A percentile compares a stretch with the other conserved stretches of the same genome.
These are phyloP conservation scores for Epichloe bromicola DNA, from an alignment of 2,329 filamentous ascomycete species.

Conservation along the genomic window DNA sequence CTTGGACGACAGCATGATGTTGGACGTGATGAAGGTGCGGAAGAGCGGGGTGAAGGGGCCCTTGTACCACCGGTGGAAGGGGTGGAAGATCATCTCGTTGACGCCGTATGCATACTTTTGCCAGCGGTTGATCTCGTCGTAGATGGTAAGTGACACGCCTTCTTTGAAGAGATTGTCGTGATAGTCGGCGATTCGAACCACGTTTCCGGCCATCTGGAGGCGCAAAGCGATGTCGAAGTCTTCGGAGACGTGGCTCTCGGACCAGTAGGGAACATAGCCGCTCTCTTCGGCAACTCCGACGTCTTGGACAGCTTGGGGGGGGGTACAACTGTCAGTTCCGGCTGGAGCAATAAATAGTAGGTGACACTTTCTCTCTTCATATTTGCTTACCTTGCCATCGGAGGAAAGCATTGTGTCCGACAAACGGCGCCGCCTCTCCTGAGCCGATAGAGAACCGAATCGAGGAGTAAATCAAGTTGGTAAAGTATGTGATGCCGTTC, in stretches of 20 bases:
- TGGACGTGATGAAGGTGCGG: conserved; percentile 43
- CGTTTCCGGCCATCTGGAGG: conserved; percentile 54
- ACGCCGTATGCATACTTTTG: conserved; percentile 63
- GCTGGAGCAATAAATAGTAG: neutral
- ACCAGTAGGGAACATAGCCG: conserved; percentile 57
- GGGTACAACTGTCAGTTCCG: neutral
- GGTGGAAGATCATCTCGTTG: conserved; percentile 59
- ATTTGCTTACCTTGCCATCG: conserved; percentile 38
- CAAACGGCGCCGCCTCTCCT: conserved; percentile 62
- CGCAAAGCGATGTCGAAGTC: conserved; percentile 67
- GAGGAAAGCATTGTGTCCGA: conserved; percentile 65
- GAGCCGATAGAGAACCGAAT: conserved; percentile 59
- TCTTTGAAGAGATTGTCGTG: conserved; percentile 59
- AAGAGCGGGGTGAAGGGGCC: conserved; percentile 57
- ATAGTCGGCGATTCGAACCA: conserved; percentile 56
- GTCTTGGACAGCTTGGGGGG: conserved; percentile 19
- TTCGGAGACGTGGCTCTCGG: conserved; percentile 62
- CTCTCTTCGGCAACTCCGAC: conserved; percentile 19
- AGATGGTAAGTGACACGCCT: conserved; percentile 59
- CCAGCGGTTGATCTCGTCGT: conserved; percentile 60
- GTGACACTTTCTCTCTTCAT: neutral
- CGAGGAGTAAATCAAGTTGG: conserved; percentile 61
- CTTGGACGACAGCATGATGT: conserved; percentile 53
- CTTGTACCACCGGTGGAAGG: conserved; percentile 47
- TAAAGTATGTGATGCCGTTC: conserved; percentile 63